A percentile compares a stretch with the other conserved stretches of the same genome.
Conservation (phyloP, 2,329 filamentous ascomycete species). For the Hymenoscyphus repandus region DNA sequence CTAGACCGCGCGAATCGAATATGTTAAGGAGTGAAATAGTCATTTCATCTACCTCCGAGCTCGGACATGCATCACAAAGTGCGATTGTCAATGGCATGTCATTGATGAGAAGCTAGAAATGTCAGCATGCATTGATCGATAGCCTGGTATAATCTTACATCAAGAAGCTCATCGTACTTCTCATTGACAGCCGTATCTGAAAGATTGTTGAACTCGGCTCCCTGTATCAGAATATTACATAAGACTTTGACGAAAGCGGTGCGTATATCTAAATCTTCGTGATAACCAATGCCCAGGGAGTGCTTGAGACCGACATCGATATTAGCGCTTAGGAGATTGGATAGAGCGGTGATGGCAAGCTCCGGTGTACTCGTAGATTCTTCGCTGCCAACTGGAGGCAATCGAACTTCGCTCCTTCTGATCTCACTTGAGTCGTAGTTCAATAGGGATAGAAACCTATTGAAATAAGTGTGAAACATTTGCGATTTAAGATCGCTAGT, state of each 20-base stretch:
- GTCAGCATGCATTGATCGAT: conserved; percentile 6
- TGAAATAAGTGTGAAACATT: conserved; percentile 69
- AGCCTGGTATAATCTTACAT: conserved; percentile 36
- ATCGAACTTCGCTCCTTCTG: conserved; percentile 38
- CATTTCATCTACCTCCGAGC: conserved; percentile 63
- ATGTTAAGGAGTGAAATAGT: conserved; percentile 63
- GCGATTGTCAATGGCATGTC: conserved; percentile 59
- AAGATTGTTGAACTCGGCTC: conserved; percentile 64
- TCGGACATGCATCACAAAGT: conserved; percentile 61
- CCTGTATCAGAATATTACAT: conserved; percentile 66
- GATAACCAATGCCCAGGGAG: conserved; percentile 64
- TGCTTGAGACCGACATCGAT: conserved; percentile 68
- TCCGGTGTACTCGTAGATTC: conserved; percentile 53
- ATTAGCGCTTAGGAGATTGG: conserved; percentile 64
- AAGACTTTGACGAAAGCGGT: conserved; percentile 66
- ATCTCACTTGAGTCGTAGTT: conserved; percentile 49
- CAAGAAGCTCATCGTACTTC: conserved; percentile 61
- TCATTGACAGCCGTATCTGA: conserved; percentile 63
- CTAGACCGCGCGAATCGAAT: conserved; percentile 61
- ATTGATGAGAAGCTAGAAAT: conserved; percentile 49
- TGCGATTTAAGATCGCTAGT: conserved; percentile 65
- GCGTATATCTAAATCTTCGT: conserved; percentile 64
- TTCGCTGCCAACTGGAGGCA: conserved; percentile 41
- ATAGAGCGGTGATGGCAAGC: conserved; percentile 61
- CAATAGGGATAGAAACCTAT: conserved; percentile 60